Evolutionary conservation across 352 stramenopile species (phyloP), one percentile per base, ranked within the genome.

Genomic region (Aphanomyces astaci): DNA sequence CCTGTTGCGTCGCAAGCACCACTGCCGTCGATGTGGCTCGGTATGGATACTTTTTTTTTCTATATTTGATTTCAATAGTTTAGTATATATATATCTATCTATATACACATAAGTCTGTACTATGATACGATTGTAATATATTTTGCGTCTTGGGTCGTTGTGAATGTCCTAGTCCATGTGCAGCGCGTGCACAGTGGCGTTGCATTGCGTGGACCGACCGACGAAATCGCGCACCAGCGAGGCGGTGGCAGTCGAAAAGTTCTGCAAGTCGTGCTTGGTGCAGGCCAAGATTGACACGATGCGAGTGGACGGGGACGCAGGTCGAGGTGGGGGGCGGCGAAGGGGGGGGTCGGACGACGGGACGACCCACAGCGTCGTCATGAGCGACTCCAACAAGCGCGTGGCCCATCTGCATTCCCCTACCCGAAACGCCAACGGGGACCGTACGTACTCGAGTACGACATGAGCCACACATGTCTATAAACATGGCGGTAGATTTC

Each of bases 1-100:
- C 1, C 45, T 92, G 22, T 87, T 82, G 7, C 80, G 81, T 28
- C 79, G 84, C 17, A 83, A 83, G 24, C 81, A 90, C 72, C 81
- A 92, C 63, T 92, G 84, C 63, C 84, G 84, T 24, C 69, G 89
- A 15, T 92, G 84, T 39, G 84, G 84, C 46, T 81, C 89, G 73
- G 71, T 92, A 40, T 9, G 17, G 5, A 25, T 56, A 31, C 48
- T n/a, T n/a, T n/a, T n/a, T n/a, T n/a, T n/a, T n/a, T n/a, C n/a
- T n/a, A n/a, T n/a, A n/a, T n/a, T n/a, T n/a, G n/a, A n/a, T n/a
- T n/a, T n/a, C n/a, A n/a, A n/a, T n/a, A n/a, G n/a, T n/a, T n/a
- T n/a, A n/a, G n/a, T n/a, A n/a, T n/a, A n/a, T n/a, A n/a, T n/a
- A n/a, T n/a, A n/a, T n/a, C n/a, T n/a, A n/a, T n/a, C n/a, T n/a